These are phyloP conservation scores for Borovskyia barvae DNA, from an alignment of 208 protist genomes.

Conservation along the genomic window DNA sequence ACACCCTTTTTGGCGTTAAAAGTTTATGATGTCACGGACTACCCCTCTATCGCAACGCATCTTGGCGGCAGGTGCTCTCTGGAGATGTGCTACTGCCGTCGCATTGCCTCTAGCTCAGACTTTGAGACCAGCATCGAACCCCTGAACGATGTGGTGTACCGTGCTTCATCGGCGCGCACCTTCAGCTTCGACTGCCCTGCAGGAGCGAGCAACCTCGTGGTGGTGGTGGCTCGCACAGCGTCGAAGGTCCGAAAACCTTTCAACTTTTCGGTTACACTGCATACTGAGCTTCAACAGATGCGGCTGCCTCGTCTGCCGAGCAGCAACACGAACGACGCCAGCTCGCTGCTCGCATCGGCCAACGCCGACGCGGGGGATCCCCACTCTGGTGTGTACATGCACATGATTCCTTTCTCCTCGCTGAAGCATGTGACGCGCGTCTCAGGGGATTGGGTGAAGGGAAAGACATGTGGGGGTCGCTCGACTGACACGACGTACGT, in stretches of 20 bases:
- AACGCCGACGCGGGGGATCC: constrained; percentile 25
- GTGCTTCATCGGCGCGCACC: constrained; percentile 57
- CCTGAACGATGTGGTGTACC: constrained; percentile 61
- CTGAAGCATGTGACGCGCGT: constrained; percentile 43
- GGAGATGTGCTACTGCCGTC: constrained; percentile 72
- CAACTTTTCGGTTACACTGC: constrained; percentile 79
- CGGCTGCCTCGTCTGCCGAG: constrained; percentile 22
- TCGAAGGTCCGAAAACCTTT: constrained; percentile 47
- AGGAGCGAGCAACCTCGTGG: constrained; percentile 62
- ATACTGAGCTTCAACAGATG: constrained; percentile 75
- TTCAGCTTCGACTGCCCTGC: constrained; percentile 83
- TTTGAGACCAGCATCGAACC: constrained; percentile 42
- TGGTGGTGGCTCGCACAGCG: constrained; percentile 53
- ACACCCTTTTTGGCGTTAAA: constrained; percentile 62
- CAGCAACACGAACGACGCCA: constrained; percentile 10
- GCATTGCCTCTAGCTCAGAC: constrained; percentile 61
- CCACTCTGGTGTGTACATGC: constrained; percentile 70
- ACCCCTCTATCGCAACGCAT: constrained; percentile 71
- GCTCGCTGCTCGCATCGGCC: constrained; percentile 28
- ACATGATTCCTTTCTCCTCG: constrained; percentile 54
- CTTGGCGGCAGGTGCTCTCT: constrained; percentile 58
- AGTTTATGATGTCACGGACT: constrained; percentile 75
- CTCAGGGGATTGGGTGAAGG: constrained; percentile 61
- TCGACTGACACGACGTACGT: constrained; percentile 57
- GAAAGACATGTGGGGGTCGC: constrained; percentile 71